Conservation (phyloP, 108 stramenopile species). For the Pseudonitzschia pungens region DNA sequence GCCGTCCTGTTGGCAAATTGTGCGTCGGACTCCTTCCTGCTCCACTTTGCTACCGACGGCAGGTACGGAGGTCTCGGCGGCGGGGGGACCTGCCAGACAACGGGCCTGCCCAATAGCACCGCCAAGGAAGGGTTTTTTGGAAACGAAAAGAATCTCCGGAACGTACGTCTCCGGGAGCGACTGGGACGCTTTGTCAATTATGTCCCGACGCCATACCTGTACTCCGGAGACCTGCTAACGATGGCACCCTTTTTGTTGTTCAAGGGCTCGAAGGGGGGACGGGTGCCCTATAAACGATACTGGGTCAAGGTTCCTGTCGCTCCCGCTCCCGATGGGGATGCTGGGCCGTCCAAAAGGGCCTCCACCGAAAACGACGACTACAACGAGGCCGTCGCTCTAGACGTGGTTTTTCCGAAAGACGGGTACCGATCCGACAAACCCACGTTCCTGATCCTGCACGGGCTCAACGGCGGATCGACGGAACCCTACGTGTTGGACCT, state of each 20-base stretch:
- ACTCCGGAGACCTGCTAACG: not conserved
- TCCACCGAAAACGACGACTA: not conserved
- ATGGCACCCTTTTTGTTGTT: not conserved
- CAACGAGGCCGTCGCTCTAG: conserved; percentile 76
- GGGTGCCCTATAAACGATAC: not conserved
- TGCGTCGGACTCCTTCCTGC: not conserved
- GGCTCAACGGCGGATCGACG: conserved; percentile 79
- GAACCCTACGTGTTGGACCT: conserved; percentile 86
- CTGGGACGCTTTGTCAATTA: not conserved
- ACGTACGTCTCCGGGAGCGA: not conserved
- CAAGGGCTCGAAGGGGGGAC: not conserved
- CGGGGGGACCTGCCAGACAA: not conserved
- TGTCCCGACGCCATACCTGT: not conserved
- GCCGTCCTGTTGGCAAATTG: not conserved
- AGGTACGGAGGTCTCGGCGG: not conserved
- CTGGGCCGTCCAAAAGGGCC: not conserved
- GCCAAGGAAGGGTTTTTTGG: conserved; percentile 1
- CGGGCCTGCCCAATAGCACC: not conserved
- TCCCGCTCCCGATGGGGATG: not conserved
- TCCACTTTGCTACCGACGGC: not conserved
- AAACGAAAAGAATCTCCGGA: not conserved
- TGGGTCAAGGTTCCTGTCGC: conserved; percentile 5
- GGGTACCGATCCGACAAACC: conserved; percentile 59
- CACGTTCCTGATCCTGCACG: conserved; percentile 84
- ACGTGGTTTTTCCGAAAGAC: conserved; percentile 50